Evolutionary conservation across 1,284 basidiomycete species (phyloP).

Genomic region (Tausonia pullulans): DNA sequence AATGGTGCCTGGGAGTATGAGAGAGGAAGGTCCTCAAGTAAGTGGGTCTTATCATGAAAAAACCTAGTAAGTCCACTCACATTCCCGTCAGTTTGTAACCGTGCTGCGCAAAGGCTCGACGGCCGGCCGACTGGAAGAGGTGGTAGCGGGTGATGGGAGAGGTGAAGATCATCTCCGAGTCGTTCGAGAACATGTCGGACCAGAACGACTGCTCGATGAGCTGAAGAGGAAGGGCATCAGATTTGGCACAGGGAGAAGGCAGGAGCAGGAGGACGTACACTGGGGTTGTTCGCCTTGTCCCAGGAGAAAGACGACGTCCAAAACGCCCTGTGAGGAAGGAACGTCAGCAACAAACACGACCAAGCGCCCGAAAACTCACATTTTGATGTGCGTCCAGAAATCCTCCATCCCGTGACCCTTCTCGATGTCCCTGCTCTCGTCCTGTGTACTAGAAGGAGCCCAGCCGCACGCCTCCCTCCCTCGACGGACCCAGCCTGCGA

Average conservation of each 20-base stretch:
- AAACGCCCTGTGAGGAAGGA: neutral
- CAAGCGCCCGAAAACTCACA: neutral
- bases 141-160: neutral
- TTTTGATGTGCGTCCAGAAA: conserved; percentile 8
- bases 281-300: neutral
- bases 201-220: conserved; percentile 4
- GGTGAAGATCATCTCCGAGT: no score
- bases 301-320: neutral
- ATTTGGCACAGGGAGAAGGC: neutral
- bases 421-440: no score
- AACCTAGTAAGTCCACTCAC: no score
- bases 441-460: no score
- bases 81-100: conserved; percentile 1
- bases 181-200: neutral
- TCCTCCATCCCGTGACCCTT: neutral
- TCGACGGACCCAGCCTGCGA: no score
- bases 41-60: no score
- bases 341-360: neutral
- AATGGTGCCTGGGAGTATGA: neutral
- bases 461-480: no score
- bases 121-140: neutral
- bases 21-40: no score
- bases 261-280: neutral
- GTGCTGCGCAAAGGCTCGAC: neutral
- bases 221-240: neutral